phyloP scores from a whole-genome alignment of 306 rosid genomes.

The Cercis canadensis region DNA sequence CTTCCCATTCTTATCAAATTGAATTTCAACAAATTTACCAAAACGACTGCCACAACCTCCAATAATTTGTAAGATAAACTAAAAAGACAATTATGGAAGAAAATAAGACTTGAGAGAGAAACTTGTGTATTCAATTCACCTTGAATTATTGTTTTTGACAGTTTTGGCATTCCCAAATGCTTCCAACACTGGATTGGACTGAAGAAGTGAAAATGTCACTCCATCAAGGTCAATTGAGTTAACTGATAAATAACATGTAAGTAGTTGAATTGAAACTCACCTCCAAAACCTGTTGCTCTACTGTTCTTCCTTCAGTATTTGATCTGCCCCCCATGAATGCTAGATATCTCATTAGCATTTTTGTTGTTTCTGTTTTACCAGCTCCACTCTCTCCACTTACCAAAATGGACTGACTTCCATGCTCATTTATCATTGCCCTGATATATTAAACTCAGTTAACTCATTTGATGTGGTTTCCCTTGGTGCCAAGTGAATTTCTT shows the following conservation, averaged over 20 bases:
- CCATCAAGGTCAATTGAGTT: conserved; percentile 12
- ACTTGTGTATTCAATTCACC: conserved; percentile 49
- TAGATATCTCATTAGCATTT: conserved; percentile 89
- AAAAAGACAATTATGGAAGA: conserved; percentile 11
- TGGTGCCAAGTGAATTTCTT: conserved; percentile 21
- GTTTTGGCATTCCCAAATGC: conserved; percentile 94
- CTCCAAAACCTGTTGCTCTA: conserved; percentile 91
- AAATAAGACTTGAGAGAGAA: conserved; percentile 19
- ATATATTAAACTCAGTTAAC: conserved; percentile 31
- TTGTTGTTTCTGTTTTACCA: conserved; percentile 90
- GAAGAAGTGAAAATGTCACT: conserved; percentile 47
- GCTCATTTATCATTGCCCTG: conserved; percentile 86
- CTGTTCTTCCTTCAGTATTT: conserved; percentile 82
- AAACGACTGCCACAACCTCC: conserved; percentile 71
- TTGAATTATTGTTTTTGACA: conserved; percentile 87
- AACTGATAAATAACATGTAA: background rate
- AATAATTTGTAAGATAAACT: conserved; percentile 33
- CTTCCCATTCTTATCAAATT: conserved; percentile 83
- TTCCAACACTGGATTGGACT: conserved; percentile 94
- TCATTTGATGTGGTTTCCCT: background rate
- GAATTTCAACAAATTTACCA: conserved; percentile 90
- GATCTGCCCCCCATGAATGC: conserved; percentile 93
- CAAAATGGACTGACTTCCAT: conserved; percentile 83
- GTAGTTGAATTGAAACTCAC: conserved; percentile 54
- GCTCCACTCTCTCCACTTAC: conserved; percentile 97